Percentiles rank a stretch among this genome's conserved stretches.
Evolutionary conservation across 2,329 filamentous ascomycete species (phyloP).

Genomic region (Phaeosphaeriaceae sp.): DNA sequence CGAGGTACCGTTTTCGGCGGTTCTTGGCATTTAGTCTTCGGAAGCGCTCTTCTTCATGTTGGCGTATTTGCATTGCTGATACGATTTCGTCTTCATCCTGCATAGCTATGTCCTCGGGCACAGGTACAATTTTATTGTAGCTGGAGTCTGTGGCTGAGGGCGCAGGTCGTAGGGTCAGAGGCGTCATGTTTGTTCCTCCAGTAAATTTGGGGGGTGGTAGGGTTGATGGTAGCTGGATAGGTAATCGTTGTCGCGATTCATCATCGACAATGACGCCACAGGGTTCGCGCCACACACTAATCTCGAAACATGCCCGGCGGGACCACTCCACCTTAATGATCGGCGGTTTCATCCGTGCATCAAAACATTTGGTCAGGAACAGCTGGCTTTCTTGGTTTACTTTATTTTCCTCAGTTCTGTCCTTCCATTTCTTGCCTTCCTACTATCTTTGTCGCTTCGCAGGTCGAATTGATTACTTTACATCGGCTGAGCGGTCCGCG

Average conservation of each 20-base stretch:
- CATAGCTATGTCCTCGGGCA: conserved; percentile 18
- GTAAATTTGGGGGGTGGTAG: conserved; percentile 37
- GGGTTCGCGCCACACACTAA: conserved; percentile 23
- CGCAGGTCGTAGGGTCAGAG: conserved; percentile 30
- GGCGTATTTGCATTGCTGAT: conserved; percentile 10
- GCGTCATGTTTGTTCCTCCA: conserved; percentile 26
- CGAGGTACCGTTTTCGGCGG: conserved; percentile 77
- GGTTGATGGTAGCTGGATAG: background rate
- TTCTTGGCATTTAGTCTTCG: conserved; percentile 68
- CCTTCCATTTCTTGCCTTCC: conserved; percentile 10
- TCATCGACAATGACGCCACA: conserved; percentile 37
- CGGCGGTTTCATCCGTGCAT: conserved; percentile 46
- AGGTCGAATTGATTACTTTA: conserved; percentile 24
- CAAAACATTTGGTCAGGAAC: conserved; percentile 31
- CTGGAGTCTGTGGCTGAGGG: background rate
- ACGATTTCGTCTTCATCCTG: conserved; percentile 21
- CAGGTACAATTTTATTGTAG: conserved; percentile 4
- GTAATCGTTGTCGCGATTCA: too few relatives aligned
- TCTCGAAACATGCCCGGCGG: conserved; percentile 27
- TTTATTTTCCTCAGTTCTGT: conserved; percentile 11
- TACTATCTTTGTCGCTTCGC: conserved; percentile 19
- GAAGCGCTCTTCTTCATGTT: conserved; percentile 27
- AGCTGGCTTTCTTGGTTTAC: conserved; percentile 38
- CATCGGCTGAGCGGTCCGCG: conserved; percentile 30
- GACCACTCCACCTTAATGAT: conserved; percentile 29